A percentile compares a stretch with the other conserved stretches of the same genome.
These are phyloP conservation scores for Botrytis pseudocinerea DNA, from an alignment of 2,329 filamentous ascomycete genomes.

Conservation along the genomic window DNA sequence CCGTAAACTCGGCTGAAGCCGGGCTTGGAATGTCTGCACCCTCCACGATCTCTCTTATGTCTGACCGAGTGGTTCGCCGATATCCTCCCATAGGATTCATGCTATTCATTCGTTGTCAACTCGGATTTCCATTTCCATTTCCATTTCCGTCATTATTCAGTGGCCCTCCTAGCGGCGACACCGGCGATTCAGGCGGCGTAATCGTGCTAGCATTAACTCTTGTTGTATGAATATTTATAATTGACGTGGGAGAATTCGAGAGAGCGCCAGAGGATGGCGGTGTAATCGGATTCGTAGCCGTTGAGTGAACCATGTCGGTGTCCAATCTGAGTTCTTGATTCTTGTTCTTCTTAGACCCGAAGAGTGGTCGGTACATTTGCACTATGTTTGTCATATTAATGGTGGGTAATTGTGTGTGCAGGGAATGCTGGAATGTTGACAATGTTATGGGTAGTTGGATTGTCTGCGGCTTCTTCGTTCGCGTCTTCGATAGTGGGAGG, in stretches of 20 bases:
- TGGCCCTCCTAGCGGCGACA: not conserved
- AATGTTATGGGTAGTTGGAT: not conserved
- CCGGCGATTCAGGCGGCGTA: not conserved
- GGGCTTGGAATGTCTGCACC: not conserved
- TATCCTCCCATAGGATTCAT: not conserved
- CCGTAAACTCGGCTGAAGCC: not conserved
- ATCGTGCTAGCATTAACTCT: not conserved
- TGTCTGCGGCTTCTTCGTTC: not conserved
- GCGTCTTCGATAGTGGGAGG: not conserved
- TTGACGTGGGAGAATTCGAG: not conserved
- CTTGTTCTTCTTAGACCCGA: not conserved
- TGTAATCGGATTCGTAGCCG: not conserved
- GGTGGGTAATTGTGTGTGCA: not conserved
- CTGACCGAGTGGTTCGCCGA: not conserved
- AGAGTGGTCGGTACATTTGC: not conserved
- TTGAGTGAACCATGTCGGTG: not conserved
- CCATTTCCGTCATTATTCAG: too few relatives aligned
- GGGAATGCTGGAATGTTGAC: too few relatives aligned
- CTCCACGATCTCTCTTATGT: not conserved
- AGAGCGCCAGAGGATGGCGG: not conserved
- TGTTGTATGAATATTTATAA: not conserved
- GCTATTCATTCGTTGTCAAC: not conserved
- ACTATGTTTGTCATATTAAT: not conserved
- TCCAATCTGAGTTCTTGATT: not conserved
- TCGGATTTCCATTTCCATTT: not conserved